Conservation (phyloP, 2,329 filamentous ascomycete species). For the Cladorrhinum sp. region DNA sequence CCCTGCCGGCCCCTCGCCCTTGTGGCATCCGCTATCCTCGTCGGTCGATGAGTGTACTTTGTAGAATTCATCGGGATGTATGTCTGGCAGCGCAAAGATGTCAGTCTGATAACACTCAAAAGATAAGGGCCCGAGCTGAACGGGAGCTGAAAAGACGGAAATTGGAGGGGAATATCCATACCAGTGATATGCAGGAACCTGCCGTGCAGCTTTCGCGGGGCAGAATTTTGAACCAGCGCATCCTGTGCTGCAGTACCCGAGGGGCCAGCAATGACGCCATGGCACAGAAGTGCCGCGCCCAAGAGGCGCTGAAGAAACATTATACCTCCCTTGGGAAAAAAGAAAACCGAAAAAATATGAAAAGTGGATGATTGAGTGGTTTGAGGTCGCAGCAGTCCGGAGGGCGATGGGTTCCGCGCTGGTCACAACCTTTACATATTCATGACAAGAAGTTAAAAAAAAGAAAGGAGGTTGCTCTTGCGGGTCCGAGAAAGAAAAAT, state of each 20-base stretch:
- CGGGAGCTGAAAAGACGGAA: not conserved
- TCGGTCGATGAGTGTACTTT: constrained; percentile 70
- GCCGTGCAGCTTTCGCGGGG: constrained; percentile 57
- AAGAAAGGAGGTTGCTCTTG: not conserved
- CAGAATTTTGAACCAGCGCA: constrained; percentile 14
- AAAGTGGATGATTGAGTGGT: not conserved
- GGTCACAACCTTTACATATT: constrained; percentile 13
- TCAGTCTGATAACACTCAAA: constrained; percentile 10
- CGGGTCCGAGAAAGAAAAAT: constrained; percentile 5
- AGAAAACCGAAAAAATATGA: constrained; percentile 2
- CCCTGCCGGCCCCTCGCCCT: constrained; percentile 71
- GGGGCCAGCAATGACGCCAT: constrained; percentile 32
- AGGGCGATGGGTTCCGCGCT: constrained; percentile 6
- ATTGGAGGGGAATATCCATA: constrained; percentile 34
- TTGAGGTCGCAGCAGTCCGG: not conserved
- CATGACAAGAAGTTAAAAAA: not conserved
- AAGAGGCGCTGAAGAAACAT: constrained; percentile 26
- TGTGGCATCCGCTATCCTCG: constrained; percentile 71
- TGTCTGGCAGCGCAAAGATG: constrained; percentile 53
- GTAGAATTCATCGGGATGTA: constrained; percentile 90
- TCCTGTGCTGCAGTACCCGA: constrained; percentile 17
- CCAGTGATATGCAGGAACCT: constrained; percentile 87
- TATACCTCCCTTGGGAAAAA: not conserved
- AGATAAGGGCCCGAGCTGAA: constrained; percentile 8
- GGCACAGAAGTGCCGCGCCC: constrained; percentile 30